Evolutionary conservation across 73 alveolate genomes (phyloP).

Genomic region (Halteria grandinella): DNA sequence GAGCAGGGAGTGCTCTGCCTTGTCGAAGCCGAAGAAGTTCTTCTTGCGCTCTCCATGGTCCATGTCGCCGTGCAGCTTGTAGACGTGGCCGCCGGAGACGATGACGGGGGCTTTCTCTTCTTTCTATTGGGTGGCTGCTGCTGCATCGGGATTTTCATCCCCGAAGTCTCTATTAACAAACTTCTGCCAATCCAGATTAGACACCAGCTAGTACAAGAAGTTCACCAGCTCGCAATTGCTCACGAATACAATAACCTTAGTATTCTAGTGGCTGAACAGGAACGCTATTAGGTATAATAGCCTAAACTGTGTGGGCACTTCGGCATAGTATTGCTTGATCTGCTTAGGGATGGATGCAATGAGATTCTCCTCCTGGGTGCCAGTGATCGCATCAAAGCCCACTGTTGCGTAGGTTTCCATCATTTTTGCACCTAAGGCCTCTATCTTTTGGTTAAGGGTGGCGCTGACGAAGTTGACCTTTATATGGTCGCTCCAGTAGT

Average conservation of each 20-base stretch:
- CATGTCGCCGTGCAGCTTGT: slow-evolving; percentile 95
- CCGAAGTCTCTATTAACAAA: slow-evolving; percentile 44
- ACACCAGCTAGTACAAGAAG: slow-evolving; percentile 56
- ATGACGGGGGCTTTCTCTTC: slow-evolving; percentile 43
- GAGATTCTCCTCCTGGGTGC: slow-evolving; percentile 36
- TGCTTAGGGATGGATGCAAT: slow-evolving; percentile 49
- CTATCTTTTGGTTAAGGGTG: slow-evolving; percentile 79
- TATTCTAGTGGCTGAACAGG: slow-evolving; percentile 32
- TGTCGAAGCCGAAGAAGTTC: slow-evolving; percentile 81
- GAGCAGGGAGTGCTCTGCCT: slow-evolving; percentile 78
- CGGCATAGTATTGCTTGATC: slow-evolving; percentile 44
- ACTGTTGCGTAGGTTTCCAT: slow-evolving; percentile 81
- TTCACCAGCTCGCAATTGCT: slow-evolving; percentile 81
- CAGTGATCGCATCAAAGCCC: slow-evolving; percentile 76
- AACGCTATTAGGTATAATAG: slow-evolving; percentile 54
- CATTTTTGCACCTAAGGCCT: slow-evolving; percentile 70
- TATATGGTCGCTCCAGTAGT: slow-evolving; percentile 63
- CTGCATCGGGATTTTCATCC: slow-evolving; percentile 19
- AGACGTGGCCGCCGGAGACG: slow-evolving; percentile 77
- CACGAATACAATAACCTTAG: slow-evolving; percentile 69
- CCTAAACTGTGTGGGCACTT: slow-evolving; percentile 52
- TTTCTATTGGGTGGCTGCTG: no score
- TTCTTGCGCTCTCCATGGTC: slow-evolving; percentile 90
- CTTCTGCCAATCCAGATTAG: slow-evolving; percentile 59
- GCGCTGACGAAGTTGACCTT: slow-evolving; percentile 81